Evolutionary conservation across 2,329 filamentous ascomycete species (phyloP).

Genomic region (Exophiala oligosperma): DNA sequence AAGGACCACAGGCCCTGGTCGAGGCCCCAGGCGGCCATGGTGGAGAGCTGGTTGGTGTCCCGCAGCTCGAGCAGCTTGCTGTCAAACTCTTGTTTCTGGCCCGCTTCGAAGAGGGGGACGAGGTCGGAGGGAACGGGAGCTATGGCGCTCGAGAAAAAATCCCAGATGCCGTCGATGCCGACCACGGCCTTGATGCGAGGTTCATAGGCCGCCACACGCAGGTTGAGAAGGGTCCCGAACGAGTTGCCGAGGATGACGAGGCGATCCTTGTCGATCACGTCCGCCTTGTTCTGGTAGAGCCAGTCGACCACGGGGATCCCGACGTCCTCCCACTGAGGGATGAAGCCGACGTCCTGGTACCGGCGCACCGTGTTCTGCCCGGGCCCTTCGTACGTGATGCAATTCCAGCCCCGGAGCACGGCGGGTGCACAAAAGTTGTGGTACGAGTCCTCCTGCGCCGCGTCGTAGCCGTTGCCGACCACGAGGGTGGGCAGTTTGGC

Average conservation of each 20-base stretch:
- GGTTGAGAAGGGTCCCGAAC: slow-evolving; percentile 2
- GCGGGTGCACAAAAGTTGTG: slow-evolving; percentile 37
- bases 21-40: slow-evolving; percentile 34
- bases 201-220: slow-evolving; percentile 7
- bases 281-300: slow-evolving; percentile 13
- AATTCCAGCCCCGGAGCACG: slow-evolving; percentile 44
- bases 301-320: slow-evolving; percentile 44
- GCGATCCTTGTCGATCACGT: slow-evolving; percentile 1
- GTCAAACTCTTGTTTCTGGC: slow-evolving; percentile 22
- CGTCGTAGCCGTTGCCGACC: slow-evolving; percentile 42
- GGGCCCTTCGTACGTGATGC: slow-evolving; percentile 47
- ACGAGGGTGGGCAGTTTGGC: slow-evolving; percentile 15
- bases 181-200: slow-evolving; percentile 7
- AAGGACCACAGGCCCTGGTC: slow-evolving; percentile 40
- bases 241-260: slow-evolving; percentile 7
- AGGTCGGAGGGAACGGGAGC: slow-evolving; percentile 15
- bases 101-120: slow-evolving; percentile 18
- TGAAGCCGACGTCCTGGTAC: slow-evolving; percentile 43
- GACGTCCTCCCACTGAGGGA: slow-evolving; percentile 44
- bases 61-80: slow-evolving; percentile 3
- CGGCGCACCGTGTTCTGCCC: slow-evolving; percentile 44
- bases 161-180: slow-evolving; percentile 7
- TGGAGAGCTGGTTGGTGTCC: slow-evolving; percentile 14
- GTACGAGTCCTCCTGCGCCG: slow-evolving; percentile 44
- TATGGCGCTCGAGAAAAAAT: slow-evolving; percentile 3